Base-by-base conservation (phyloP, 257 asterid genomes). In the Capsicum chinense region DNA sequence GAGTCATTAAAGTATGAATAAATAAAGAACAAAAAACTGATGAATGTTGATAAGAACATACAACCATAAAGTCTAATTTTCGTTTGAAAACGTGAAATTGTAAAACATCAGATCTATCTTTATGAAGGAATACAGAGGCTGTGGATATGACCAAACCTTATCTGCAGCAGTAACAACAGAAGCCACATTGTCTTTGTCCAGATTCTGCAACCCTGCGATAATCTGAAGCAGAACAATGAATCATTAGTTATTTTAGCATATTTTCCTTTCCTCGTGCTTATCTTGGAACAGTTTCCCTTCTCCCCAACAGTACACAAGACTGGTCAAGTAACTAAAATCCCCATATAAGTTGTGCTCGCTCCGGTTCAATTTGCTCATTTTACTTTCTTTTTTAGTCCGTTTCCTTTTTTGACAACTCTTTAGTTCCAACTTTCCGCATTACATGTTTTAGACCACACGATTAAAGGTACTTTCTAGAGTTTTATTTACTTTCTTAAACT, bases 161-260 rank as follows among this genome's bases (percentile, higher is more conserved):
- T 95, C 98, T 57, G 99, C 98, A 87, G 98, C 98, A 82, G 93
- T 93, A 86, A 95, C 95, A 86, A 95, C 98, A 44, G 97, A 91
- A 86, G 98, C 93, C 19, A 95, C 97, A 85, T 92, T 94, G 64
- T 90, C 94, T 86, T 88, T 92, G 89, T 94, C 91, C 79, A 94
- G 88, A 91, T 95, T 95, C 78, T 86, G 97, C 91, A 95, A 88
- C 21, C 99, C 97, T 15, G 99, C 88, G 26, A 95, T 95, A 50
- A 95, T 94, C 98, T 95, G 92, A 80, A 86, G 85, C 62, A 85
- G 78, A 80, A 21, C 79, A 56, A 62, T 9, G 68, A 3, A 56
- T 21, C 79, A 69, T 39, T 42, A 62, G 59, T 47, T 47, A 56
- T 19, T 63, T 79, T 42, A 37, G 52, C 82, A 42, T 69, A 63